Evolutionary conservation across 305 asterid species (phyloP).

Genomic region (Fraxinus dipetala): DNA sequence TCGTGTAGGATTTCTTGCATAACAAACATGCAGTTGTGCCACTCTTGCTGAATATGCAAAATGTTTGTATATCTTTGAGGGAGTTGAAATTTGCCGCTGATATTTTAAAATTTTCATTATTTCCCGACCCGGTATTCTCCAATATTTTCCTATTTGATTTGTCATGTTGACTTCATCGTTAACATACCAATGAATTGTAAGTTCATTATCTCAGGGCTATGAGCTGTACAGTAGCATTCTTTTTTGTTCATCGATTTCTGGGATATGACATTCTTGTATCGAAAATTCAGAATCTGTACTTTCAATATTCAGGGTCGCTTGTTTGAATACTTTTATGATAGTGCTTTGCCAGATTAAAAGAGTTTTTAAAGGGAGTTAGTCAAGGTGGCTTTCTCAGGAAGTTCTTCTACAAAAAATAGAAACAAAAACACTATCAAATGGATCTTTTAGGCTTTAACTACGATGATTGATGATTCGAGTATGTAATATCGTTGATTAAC

Average conservation of each 20-base stretch:
- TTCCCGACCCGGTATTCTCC: slow-evolving; percentile 24
- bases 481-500: not conserved
- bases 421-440: not conserved
- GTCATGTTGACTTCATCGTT: slow-evolving; percentile 16
- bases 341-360: not conserved
- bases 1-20: slow-evolving; percentile 12
- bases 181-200: slow-evolving; percentile 30
- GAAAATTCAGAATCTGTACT: not conserved
- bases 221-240: slow-evolving; percentile 24
- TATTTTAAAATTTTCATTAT: slow-evolving; percentile 21
- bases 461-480: not conserved
- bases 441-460: not conserved
- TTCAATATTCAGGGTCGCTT: not conserved
- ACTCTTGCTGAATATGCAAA: slow-evolving; percentile 15
- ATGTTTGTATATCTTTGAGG: slow-evolving; percentile 28
- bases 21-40: slow-evolving; percentile 14
- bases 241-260: not conserved
- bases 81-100: slow-evolving; percentile 24
- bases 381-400: not conserved
- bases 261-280: not conserved
- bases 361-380: not conserved
- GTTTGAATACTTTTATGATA: not conserved
- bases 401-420: not conserved
- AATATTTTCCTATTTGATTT: slow-evolving; percentile 7
- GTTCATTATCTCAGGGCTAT: slow-evolving; percentile 15